Base-by-base conservation (phyloP, 768 basidiomycete genomes). In the Calocera viscosa region DNA sequence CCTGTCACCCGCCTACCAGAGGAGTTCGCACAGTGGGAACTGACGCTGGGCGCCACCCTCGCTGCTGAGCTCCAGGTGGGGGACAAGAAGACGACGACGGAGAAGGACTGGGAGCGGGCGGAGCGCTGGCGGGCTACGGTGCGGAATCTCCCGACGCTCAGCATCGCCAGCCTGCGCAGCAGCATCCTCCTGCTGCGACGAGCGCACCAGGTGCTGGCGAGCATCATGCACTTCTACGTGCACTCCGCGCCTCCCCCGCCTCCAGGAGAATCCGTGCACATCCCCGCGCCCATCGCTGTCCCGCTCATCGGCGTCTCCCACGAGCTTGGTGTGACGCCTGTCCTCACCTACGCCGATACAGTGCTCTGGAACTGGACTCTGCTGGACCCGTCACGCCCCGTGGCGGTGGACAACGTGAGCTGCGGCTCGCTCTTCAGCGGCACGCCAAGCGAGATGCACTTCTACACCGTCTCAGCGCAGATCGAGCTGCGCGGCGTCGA, bases 321-420 rank as follows among this genome's bases (percentile, higher is more conserved):
- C 0, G 77, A 86, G 49, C 84, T 96, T 11, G 85, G 89, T 66
- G 78, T 96, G 1, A 94, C 94, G 0, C 92, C 94, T 0, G 80
- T 95, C 41, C 80, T 93, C 67, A 96, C 93, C 2, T 96, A 93
- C 74, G 87, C 93, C 11, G 93, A 95, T 74, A 88, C 87, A 32
- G 93, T 96, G 8, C 82, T 96, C 30, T 96, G 93, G 77, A 95
- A 95, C 74, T 80, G 75, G 75, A 49, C 64, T 2, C 49, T 70
- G 24, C 47, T 38, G 14, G 69, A 76, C 66, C 68, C 68, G 1
- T n/a, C 60, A 1, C 24, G 32, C 10, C 67, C 68, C 1, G 16
- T 69, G 24, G 49, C 66, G 11, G 30, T 65, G 11, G 34, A 63
- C 3, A 97, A 91, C 72, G 79, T 94, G 64, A 82, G 82, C 49